phyloP scores from a whole-genome alignment of 345 rosid genomes.

The Eucalyptus tenuipes region DNA sequence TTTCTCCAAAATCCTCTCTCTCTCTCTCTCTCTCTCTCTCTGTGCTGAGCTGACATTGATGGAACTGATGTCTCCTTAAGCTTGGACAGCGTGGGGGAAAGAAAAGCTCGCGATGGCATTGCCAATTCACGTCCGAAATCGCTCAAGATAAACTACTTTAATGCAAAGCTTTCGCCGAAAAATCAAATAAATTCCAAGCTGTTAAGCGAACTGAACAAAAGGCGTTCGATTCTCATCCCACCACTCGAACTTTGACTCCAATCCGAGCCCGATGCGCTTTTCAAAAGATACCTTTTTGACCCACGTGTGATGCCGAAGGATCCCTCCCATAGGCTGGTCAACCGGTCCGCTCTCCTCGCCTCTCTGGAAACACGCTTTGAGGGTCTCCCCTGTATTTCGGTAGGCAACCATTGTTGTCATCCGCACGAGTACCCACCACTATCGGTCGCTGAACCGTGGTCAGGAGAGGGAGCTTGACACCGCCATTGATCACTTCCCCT shows the following conservation, averaged over 20 bases:
- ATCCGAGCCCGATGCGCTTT: not conserved
- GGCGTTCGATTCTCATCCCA: not conserved
- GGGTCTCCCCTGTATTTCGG: not conserved
- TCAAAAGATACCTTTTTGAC: not conserved
- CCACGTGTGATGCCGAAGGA: not conserved
- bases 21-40: not conserved
- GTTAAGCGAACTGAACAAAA: not conserved
- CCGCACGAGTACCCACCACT: not conserved
- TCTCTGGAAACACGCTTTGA: not conserved
- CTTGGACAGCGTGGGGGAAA: not conserved
- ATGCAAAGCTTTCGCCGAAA: not conserved
- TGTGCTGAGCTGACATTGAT: not conserved
- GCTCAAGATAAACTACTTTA: not conserved
- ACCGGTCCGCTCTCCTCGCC: not conserved
- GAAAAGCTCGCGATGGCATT: not conserved
- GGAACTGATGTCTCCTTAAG: not conserved
- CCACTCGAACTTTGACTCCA: not conserved
- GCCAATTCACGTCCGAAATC: not conserved
- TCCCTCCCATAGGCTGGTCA: not conserved
- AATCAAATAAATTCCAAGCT: not conserved
- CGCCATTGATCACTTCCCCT: not conserved
- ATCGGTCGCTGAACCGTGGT: not conserved
- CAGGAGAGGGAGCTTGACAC: not conserved
- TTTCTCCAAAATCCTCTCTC: not conserved
- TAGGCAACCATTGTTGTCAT: not conserved